phyloP scores from a whole-genome alignment of 768 basidiomycete genomes.

The Kwoniella sp. region DNA sequence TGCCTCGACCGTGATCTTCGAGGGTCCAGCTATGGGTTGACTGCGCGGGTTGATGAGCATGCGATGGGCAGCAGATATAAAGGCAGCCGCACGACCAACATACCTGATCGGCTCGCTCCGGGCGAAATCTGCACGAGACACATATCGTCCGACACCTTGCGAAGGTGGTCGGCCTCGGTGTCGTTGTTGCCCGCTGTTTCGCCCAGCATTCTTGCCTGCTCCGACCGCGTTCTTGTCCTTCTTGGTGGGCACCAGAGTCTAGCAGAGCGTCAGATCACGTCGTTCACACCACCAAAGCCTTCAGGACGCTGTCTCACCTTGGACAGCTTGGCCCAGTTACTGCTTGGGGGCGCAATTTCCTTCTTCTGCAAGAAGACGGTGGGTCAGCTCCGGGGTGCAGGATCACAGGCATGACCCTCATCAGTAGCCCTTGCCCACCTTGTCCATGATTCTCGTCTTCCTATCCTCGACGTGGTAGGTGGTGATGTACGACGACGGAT shows the following conservation, averaged over 20 bases:
- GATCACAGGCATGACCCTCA: neutral
- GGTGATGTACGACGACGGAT: neutral
- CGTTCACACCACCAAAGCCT: too few relatives aligned
- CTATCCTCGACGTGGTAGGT: too few relatives aligned
- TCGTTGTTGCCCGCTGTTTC: too few relatives aligned
- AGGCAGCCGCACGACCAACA: neutral
- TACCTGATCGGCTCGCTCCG: neutral
- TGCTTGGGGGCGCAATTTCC: slow-evolving; percentile 4
- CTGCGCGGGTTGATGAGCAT: neutral
- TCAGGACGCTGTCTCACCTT: neutral
- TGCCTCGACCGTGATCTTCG: slow-evolving; percentile 7
- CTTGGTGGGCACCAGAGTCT: too few relatives aligned
- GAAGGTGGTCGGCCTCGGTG: too few relatives aligned
- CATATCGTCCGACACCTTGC: neutral
- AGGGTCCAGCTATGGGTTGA: slow-evolving; percentile 7
- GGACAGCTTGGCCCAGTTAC: slow-evolving; percentile 16
- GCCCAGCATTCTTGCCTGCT: too few relatives aligned
- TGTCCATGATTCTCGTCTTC: slow-evolving; percentile 15
- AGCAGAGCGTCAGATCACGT: too few relatives aligned
- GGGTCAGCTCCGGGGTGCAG: neutral
- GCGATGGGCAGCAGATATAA: neutral
- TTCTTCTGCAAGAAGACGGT: neutral
- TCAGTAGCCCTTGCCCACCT: slow-evolving; percentile 8
- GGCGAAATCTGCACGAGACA: neutral
- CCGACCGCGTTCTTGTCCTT: too few relatives aligned